phyloP scores from a whole-genome alignment of 2,329 filamentous ascomycete genomes.

The Talaromyces sp. region DNA sequence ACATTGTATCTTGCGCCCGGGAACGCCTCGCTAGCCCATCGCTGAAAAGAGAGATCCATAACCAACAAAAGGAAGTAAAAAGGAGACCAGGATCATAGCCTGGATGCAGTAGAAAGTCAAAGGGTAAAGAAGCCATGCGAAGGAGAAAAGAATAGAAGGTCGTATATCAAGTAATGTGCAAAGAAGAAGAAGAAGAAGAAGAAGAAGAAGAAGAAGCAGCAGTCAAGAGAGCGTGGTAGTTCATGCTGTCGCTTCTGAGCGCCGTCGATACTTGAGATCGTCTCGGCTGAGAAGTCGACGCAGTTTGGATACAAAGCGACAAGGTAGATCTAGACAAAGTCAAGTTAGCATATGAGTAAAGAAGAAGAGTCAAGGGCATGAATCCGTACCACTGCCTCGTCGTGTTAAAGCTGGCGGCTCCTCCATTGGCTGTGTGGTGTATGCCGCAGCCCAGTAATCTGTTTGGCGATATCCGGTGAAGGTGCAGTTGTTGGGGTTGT shows the following conservation, averaged over 20 bases:
- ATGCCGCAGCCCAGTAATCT: constrained; percentile 36
- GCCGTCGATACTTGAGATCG: constrained; percentile 31
- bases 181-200: constrained; percentile 8
- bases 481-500: constrained; percentile 31
- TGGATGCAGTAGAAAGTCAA: not conserved
- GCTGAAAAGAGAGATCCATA: not conserved
- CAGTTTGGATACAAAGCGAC: constrained; percentile 36
- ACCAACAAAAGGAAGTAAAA: not conserved
- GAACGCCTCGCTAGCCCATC: constrained; percentile 11
- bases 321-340: constrained; percentile 26
- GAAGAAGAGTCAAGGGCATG: not conserved
- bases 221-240: constrained; percentile 1
- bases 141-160: not conserved
- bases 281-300: constrained; percentile 37
- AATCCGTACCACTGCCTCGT: constrained; percentile 30
- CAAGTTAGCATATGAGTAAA: constrained; percentile 14
- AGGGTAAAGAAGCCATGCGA: not conserved
- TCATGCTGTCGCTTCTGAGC: constrained; percentile 18
- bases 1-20: not conserved
- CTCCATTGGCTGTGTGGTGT: constrained; percentile 28
- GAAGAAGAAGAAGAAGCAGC: not conserved
- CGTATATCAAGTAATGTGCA: not conserved
- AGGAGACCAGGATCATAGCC: not conserved
- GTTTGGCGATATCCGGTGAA: constrained; percentile 34
- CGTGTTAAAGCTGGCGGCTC: constrained; percentile 22